phyloP scores from a whole-genome alignment of 2,329 filamentous ascomycete genomes.

The Laburnicola sp. region DNA sequence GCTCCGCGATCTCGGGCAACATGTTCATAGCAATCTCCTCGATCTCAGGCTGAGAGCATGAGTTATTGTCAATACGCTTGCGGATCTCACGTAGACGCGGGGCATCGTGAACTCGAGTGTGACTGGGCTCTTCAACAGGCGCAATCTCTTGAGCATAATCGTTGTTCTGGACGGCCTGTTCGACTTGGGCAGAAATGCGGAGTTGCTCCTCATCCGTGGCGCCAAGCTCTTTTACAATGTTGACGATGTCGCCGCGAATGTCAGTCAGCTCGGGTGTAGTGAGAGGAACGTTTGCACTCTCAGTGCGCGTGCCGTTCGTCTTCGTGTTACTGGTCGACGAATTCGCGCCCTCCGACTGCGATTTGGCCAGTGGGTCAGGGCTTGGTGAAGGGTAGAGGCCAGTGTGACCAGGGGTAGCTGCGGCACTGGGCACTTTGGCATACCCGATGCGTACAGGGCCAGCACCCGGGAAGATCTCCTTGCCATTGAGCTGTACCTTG shows the following conservation, averaged over 20 bases:
- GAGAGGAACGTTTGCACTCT: slow-evolving; percentile 58
- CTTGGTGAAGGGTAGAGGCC: slow-evolving; percentile 88
- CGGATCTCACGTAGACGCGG: slow-evolving; percentile 93
- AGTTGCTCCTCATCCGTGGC: slow-evolving; percentile 76
- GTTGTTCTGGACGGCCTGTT: slow-evolving; percentile 74
- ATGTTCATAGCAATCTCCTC: slow-evolving; percentile 91
- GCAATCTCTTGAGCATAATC: slow-evolving; percentile 81
- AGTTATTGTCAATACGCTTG: slow-evolving; percentile 96
- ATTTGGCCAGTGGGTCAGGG: slow-evolving; percentile 75
- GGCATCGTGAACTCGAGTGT: slow-evolving; percentile 87
- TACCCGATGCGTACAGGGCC: slow-evolving; percentile 96
- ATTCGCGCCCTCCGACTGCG: slow-evolving; percentile 47
- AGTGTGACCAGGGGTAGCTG: slow-evolving; percentile 84
- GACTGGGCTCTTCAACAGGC: slow-evolving; percentile 82
- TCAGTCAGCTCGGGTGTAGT: slow-evolving; percentile 74
- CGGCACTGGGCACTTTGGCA: slow-evolving; percentile 89
- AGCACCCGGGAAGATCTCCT: slow-evolving; percentile 96
- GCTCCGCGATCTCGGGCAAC: slow-evolving; percentile 93
- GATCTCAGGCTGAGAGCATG: slow-evolving; percentile 81
- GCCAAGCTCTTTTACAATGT: slow-evolving; percentile 87
- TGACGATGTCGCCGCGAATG: slow-evolving; percentile 78
- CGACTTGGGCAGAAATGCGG: slow-evolving; percentile 72
- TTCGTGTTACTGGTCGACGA: slow-evolving; percentile 41
- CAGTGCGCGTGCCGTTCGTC: slow-evolving; percentile 44
- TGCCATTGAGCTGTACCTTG: slow-evolving; percentile 85